Evolutionary conservation across 2,329 filamentous ascomycete species (phyloP).

Genomic region (Penicillium sp.): DNA sequence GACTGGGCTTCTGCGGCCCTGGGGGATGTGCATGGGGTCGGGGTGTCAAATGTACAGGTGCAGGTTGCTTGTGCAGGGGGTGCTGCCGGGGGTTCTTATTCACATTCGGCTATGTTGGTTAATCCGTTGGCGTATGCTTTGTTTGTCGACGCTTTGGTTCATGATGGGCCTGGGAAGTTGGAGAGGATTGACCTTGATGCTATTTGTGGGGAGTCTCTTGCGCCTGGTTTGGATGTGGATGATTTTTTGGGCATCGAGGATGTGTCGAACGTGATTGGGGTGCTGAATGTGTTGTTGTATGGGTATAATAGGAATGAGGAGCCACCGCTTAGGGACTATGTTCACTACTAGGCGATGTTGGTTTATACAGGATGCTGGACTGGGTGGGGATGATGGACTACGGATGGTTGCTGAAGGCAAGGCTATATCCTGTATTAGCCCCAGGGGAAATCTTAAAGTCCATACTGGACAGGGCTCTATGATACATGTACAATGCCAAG

Average conservation of each 20-base stretch:
- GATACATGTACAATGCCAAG: conserved; percentile 9
- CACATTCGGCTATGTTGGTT: conserved; percentile 2
- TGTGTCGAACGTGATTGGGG: conserved; percentile 1
- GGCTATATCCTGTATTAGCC: not conserved
- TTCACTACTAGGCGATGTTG: not conserved
- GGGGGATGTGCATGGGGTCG: conserved; percentile 1
- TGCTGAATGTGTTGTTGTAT: conserved; percentile 1
- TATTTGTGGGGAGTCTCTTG: not conserved
- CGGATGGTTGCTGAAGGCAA: not conserved
- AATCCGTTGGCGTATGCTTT: conserved; percentile 4
- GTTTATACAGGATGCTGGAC: not conserved
- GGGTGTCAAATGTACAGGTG: not conserved
- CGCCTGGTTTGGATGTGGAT: not conserved
- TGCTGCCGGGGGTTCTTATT: conserved; percentile 1
- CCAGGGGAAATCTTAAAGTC: not conserved
- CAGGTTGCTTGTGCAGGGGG: conserved; percentile 1
- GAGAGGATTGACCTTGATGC: conserved; percentile 1
- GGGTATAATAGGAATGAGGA: not conserved
- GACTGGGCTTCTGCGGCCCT: not conserved
- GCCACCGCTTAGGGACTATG: not conserved
- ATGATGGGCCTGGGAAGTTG: conserved; percentile 5
- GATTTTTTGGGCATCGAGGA: conserved; percentile 2
- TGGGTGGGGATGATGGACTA: too few relatives aligned
- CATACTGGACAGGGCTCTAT: not conserved
- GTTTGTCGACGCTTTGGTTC: conserved; percentile 3